Evolutionary conservation across 2,329 filamentous ascomycete species (phyloP).

Genomic region (Aspergillus pseudoterreus): DNA sequence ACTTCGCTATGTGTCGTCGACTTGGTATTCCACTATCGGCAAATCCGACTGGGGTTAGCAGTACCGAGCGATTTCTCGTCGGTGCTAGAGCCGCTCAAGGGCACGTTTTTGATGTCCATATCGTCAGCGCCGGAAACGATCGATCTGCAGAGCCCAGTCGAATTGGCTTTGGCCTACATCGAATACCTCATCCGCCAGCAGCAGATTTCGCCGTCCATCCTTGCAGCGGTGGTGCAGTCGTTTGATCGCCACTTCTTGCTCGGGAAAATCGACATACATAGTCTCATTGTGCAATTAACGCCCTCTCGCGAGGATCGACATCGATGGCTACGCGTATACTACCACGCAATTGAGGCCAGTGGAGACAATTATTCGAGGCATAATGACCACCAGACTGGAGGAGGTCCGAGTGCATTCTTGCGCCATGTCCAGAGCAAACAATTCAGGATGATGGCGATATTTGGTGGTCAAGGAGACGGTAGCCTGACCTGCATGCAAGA

Average conservation of each 20-base stretch:
- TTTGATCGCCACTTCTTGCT: conserved; percentile 13
- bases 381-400: too few species aligned
- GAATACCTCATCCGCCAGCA: conserved; percentile 8
- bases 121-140: background rate
- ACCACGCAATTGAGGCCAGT: conserved; percentile 7
- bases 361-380: background rate
- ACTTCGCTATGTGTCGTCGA: background rate
- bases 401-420: conserved; percentile 8
- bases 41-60: conserved; percentile 1
- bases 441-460: conserved; percentile 13
- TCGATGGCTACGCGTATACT: conserved; percentile 12
- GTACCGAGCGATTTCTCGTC: conserved; percentile 2
- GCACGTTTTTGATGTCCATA: conserved; percentile 6
- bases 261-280: conserved; percentile 11
- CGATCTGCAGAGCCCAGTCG: background rate
- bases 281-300: conserved; percentile 4
- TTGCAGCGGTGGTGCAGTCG: conserved; percentile 3
- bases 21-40: conserved; percentile 4
- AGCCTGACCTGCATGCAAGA: conserved; percentile 16
- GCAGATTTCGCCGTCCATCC: background rate
- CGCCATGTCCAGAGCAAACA: conserved; percentile 8
- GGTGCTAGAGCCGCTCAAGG: conserved; percentile 5
- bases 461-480: conserved; percentile 18
- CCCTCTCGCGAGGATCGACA: conserved; percentile 1
- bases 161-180: conserved; percentile 10